Evolutionary conservation across 2,329 filamentous ascomycete species (phyloP), one percentile per base, ranked within the genome.

Genomic region (Exophiala aquamarina): DNA sequence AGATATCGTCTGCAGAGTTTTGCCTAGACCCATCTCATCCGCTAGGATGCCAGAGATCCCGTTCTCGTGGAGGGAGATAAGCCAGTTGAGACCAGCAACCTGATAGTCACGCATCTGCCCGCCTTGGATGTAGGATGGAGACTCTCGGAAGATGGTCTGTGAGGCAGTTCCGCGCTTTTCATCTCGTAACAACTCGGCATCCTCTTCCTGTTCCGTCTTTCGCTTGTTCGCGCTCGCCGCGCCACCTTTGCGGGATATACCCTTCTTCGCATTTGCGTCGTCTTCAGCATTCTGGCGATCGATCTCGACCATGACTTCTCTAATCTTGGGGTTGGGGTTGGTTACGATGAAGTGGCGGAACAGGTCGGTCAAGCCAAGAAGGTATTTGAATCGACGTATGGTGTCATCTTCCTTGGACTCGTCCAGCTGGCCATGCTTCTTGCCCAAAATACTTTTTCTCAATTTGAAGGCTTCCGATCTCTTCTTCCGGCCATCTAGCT

Each of bases 341-440:
- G 90, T 89, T 65, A 97, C 91, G 71, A 98, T 98, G 69, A 98
- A 98, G 71, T 98, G 93, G 56, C 94, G 89, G 74, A 98, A 98
- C 15, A 98, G 77, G 63, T 98, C 93, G 13, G 93, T 98, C 42
- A 98, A 76, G 19, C 94, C 94, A 11, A 98, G 80, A 1, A 98
- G 80, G 66, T 98, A 98, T 55, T 90, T 85, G 67, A 98, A 98
- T 65, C 93, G 81, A 59, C 92, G 83, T 63, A 97, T 89, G 1
- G 89, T 94, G 63, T 97, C 92, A 75, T 96, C 89, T 73, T 96
- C 92, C 82, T 95, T 97, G 40, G 88, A 95, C 65, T 95, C 89
- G 63, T 92, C 90, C 6, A 98, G 71, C 43, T 86, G 82, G 62
- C 95, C 89, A 64, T 96, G 93, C 68, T 98, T 96, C 76, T 89